phyloP scores from a whole-genome alignment of 345 rosid species.

The Salix arbutifolia region DNA sequence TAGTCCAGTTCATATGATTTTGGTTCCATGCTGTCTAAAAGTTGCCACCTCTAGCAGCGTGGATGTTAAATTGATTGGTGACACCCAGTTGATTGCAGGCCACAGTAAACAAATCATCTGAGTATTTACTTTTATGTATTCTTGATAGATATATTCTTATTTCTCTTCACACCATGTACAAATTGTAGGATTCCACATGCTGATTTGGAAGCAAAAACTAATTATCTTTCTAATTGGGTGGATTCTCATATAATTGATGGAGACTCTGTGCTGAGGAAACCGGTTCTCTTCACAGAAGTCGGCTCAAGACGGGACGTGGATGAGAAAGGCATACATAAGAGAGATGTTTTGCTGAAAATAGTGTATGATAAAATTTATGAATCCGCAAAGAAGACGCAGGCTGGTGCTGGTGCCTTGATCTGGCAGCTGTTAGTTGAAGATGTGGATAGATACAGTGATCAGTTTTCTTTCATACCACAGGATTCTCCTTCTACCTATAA shows the following conservation, averaged over 20 bases:
- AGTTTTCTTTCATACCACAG: slow-evolving; percentile 29
- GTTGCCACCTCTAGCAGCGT: not conserved
- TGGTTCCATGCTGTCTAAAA: not conserved
- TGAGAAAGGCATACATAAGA: slow-evolving; percentile 12
- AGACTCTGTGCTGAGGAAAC: slow-evolving; percentile 28
- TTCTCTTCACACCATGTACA: not conserved
- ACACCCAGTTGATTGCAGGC: not conserved
- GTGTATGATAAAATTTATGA: slow-evolving; percentile 32
- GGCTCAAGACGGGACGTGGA: slow-evolving; percentile 25
- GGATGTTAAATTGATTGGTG: slow-evolving; percentile 5
- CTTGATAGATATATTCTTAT: not conserved
- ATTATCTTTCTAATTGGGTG: slow-evolving; percentile 31
- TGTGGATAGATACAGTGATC: slow-evolving; percentile 27
- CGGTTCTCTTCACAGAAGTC: slow-evolving; percentile 41
- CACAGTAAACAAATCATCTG: not conserved
- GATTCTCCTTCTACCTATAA: slow-evolving; percentile 34
- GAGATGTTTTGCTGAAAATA: slow-evolving; percentile 24
- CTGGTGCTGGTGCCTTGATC: slow-evolving; percentile 41
- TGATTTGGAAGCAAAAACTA: slow-evolving; percentile 28
- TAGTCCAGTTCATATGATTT: not conserved
- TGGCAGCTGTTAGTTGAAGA: slow-evolving; percentile 42
- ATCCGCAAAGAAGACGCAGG: slow-evolving; percentile 29
- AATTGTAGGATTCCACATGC: slow-evolving; percentile 32
- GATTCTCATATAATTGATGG: slow-evolving; percentile 40
- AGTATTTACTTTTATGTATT: not conserved